Conservation (phyloP, 1,284 basidiomycete species). For the Tylopilus orsonianus region DNA sequence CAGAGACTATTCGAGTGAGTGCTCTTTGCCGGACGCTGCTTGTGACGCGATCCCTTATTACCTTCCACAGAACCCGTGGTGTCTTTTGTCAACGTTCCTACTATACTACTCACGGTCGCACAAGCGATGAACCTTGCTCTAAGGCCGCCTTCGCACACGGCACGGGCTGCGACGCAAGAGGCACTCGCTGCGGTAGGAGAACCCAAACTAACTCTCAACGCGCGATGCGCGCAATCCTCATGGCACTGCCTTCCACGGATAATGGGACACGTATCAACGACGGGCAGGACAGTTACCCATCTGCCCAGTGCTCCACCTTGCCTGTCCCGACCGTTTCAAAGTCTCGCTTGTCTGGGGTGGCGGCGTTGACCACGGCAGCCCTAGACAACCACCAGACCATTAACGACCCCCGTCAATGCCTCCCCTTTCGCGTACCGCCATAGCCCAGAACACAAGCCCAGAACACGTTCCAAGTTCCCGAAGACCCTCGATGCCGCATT, state of each 20-base stretch:
- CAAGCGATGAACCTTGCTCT: slow-evolving; percentile 96
- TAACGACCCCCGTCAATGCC: no score
- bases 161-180: slow-evolving; percentile 87
- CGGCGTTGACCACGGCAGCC: no score
- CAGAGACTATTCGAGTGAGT: slow-evolving; percentile 84
- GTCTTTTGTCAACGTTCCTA: slow-evolving; percentile 96
- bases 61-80: slow-evolving; percentile 77
- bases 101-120: slow-evolving; percentile 91
- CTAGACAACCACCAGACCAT: no score
- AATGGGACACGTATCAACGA: slow-evolving; percentile 38
- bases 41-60: slow-evolving; percentile 3
- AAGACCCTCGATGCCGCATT: neutral
- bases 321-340: no score
- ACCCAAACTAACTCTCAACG: slow-evolving; percentile 87
- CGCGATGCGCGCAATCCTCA: slow-evolving; percentile 82
- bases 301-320: no score
- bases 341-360: no score
- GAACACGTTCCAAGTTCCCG: no score
- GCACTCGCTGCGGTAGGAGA: slow-evolving; percentile 84
- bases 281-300: slow-evolving; percentile 40
- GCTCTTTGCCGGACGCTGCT: neutral
- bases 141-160: slow-evolving; percentile 88
- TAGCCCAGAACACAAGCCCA: no score
- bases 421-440: no score
- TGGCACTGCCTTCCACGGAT: slow-evolving; percentile 53